Evolutionary conservation across 495 filamentous ascomycete species (phyloP).

Genomic region (Tuber aestivum): DNA sequence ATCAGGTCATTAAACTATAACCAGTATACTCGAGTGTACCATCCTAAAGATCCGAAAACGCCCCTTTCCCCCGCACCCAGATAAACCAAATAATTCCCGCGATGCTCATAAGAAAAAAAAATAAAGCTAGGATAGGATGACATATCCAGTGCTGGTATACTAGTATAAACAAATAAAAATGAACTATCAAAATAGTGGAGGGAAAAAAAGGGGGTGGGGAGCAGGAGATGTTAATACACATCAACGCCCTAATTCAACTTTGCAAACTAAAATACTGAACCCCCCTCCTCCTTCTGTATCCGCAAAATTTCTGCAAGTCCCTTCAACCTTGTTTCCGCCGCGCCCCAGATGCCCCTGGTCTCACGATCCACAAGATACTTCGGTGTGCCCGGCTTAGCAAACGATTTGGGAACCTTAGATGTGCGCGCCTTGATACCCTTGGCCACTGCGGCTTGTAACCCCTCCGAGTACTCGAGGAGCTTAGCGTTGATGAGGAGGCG

Average conservation of each 20-base stretch:
- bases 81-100: neutral
- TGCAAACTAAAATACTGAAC: neutral
- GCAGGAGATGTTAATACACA: neutral
- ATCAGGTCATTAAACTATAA: neutral
- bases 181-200: neutral
- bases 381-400: neutral
- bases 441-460: slow-evolving; percentile 53
- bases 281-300: slow-evolving; percentile 13
- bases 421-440: slow-evolving; percentile 58
- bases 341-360: slow-evolving; percentile 36
- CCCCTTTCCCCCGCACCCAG: neutral
- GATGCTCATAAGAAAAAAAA: neutral
- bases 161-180: slow-evolving; percentile 5
- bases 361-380: slow-evolving; percentile 17
- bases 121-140: neutral
- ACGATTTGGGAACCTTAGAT: slow-evolving; percentile 45
- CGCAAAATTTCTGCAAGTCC: slow-evolving; percentile 38
- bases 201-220: neutral
- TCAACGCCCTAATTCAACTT: neutral
- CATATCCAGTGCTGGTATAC: neutral
- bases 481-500: slow-evolving; percentile 51
- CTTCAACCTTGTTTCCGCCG: slow-evolving; percentile 39
- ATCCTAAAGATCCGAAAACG: neutral
- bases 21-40: neutral
- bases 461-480: slow-evolving; percentile 46